Percentiles rank a stretch among this genome's conserved stretches.
Conservation (phyloP, 2,329 filamentous ascomycete genomes). For the Fusarium incarnatum region DNA sequence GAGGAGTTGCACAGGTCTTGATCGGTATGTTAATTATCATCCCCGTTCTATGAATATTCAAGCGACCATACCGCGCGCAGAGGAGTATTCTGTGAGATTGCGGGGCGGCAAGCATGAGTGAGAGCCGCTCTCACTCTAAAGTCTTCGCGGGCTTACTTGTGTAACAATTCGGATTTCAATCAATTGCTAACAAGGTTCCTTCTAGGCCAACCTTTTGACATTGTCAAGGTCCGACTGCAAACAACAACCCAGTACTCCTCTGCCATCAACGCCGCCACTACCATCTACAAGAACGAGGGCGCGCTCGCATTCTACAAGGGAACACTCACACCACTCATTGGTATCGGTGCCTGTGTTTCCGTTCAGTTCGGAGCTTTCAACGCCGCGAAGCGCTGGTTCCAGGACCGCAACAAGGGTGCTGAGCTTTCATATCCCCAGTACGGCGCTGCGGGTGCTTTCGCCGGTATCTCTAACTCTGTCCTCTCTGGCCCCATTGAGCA, state of each 20-base stretch:
- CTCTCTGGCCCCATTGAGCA: constrained; percentile 96
- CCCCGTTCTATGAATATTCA: neutral
- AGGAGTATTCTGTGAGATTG: constrained; percentile 50
- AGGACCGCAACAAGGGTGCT: constrained; percentile 74
- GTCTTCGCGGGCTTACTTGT: neutral
- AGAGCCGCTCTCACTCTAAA: constrained; percentile 24
- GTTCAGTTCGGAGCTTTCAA: constrained; percentile 99
- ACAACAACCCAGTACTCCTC: constrained; percentile 84
- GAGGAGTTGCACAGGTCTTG: constrained; percentile 93
- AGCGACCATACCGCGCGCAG: neutral
- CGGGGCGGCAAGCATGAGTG: neutral
- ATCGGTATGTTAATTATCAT: constrained; percentile 69
- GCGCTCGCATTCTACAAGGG: constrained; percentile 97
- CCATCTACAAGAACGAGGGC: constrained; percentile 90
- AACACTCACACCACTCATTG: constrained; percentile 91
- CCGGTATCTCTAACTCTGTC: constrained; percentile 88
- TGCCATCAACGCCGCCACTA: constrained; percentile 81
- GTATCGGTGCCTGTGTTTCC: constrained; percentile 97
- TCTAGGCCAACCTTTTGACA: constrained; percentile 81
- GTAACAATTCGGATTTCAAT: neutral
- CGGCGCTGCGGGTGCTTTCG: constrained; percentile 90
- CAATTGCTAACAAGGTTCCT: constrained; percentile 13
- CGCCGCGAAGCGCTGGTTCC: constrained; percentile 86
- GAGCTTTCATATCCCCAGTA: constrained; percentile 85
- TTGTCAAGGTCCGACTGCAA: constrained; percentile 96